Evolutionary conservation across 2,329 filamentous ascomycete genomes (phyloP).

Genomic region (Ophiocordyceps australis): DNA sequence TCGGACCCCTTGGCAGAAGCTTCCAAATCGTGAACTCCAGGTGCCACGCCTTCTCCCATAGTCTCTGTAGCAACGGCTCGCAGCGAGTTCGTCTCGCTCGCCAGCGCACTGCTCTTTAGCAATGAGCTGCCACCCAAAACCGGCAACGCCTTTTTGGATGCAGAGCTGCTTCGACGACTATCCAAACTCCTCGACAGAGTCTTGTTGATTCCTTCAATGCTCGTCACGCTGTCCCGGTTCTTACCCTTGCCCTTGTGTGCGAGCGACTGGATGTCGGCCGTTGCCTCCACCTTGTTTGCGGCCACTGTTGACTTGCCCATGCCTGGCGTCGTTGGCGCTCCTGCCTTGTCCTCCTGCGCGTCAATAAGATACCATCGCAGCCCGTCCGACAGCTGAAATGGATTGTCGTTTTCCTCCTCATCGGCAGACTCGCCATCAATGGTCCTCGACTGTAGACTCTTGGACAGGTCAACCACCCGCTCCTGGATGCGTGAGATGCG

Average conservation of each 20-base stretch:
- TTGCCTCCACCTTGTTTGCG: slow-evolving; percentile 70
- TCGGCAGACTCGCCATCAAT: slow-evolving; percentile 31
- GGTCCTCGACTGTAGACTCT: slow-evolving; percentile 41
- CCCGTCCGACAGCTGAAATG: slow-evolving; percentile 89
- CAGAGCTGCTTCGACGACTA: slow-evolving; percentile 74
- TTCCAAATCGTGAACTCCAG: slow-evolving; percentile 15
- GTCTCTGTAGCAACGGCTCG: slow-evolving; percentile 27
- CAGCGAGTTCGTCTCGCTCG: slow-evolving; percentile 41
- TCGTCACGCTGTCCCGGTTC: slow-evolving; percentile 26
- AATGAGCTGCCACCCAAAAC: slow-evolving; percentile 19
- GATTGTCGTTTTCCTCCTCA: slow-evolving; percentile 77
- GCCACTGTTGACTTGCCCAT: slow-evolving; percentile 85
- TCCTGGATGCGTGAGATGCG: slow-evolving; percentile 85
- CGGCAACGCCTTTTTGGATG: slow-evolving; percentile 55
- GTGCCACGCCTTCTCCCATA: slow-evolving; percentile 20
- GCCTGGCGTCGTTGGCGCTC: slow-evolving; percentile 80
- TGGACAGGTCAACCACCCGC: slow-evolving; percentile 80
- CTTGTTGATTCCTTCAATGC: slow-evolving; percentile 57
- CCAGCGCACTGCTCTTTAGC: slow-evolving; percentile 30
- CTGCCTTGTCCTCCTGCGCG: slow-evolving; percentile 79
- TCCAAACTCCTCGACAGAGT: slow-evolving; percentile 77
- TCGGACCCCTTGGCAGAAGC: slow-evolving; percentile 16
- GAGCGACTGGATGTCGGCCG: slow-evolving; percentile 48
- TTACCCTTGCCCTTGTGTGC: slow-evolving; percentile 24
- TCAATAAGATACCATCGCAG: slow-evolving; percentile 93